Conservation (phyloP, 495 filamentous ascomycete genomes). For the Baudoinia panamericana region DNA sequence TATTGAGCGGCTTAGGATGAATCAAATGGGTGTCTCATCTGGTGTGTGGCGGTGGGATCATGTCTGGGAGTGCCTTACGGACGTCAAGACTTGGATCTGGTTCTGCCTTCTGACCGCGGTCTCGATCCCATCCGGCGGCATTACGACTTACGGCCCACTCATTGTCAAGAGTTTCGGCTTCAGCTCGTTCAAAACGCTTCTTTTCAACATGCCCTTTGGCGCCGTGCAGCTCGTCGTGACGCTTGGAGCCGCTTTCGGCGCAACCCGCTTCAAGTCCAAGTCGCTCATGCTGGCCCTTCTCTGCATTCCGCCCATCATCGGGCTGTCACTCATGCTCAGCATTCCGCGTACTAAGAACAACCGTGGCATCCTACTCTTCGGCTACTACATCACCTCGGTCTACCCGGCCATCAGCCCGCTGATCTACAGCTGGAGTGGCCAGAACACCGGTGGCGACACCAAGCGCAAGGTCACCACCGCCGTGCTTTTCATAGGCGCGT, state of each 20-base stretch:
- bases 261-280: slow-evolving; percentile 42
- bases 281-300: slow-evolving; percentile 43
- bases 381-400: slow-evolving; percentile 49
- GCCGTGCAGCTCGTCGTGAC: slow-evolving; percentile 47
- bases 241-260: slow-evolving; percentile 43
- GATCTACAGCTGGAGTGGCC: slow-evolving; percentile 50
- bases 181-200: slow-evolving; percentile 45
- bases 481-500: slow-evolving; percentile 45
- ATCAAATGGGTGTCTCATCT: slow-evolving; percentile 47
- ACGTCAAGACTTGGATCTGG: slow-evolving; percentile 57
- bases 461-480: slow-evolving; percentile 49
- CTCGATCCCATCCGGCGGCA: slow-evolving; percentile 48
- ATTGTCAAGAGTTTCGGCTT: slow-evolving; percentile 51
- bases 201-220: slow-evolving; percentile 55
- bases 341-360: slow-evolving; percentile 35
- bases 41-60: slow-evolving; percentile 50
- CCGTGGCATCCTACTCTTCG: slow-evolving; percentile 40
- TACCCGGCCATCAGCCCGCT: slow-evolving; percentile 47
- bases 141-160: slow-evolving; percentile 50
- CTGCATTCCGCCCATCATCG: slow-evolving; percentile 43
- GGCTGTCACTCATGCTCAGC: slow-evolving; percentile 41
- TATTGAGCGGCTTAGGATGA: slow-evolving; percentile 50
- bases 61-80: slow-evolving; percentile 46
- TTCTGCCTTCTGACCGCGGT: slow-evolving; percentile 44
- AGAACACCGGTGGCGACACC: slow-evolving; percentile 51